Evolutionary conservation across 2,329 filamentous ascomycete species (phyloP), one percentile per base, ranked within the genome.

Genomic region (Botryotinia calthae): DNA sequence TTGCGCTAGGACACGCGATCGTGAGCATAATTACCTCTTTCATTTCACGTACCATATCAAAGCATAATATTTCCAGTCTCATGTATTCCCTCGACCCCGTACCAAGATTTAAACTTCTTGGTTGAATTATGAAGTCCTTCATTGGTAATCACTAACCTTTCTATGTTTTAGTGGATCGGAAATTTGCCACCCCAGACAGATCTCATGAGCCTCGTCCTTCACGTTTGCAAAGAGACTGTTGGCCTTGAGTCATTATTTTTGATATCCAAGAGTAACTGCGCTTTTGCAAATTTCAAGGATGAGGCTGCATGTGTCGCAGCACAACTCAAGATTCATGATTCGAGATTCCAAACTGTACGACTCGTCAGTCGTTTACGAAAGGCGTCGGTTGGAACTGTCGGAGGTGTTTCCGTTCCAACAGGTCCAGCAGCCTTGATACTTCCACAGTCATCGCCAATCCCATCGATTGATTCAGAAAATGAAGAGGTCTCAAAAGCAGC

Each of bases 181-280:
- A 98, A 98, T 80, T 85, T 98, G 0, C 95, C 95, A 6, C 92
- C 93, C 0, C 92, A 93, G 66, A 92, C 94, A 0, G 91, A 91
- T 58, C 86, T 98, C 20, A 90, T 94, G 82, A 92, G 88, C 73
- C 84, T 98, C n/a, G 97, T 98, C 70, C 90, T 96, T 74, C 93
- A 98, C 80, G 96, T 98, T 73, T 97, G 89, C 75, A 91, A 95
- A 76, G 91, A 93, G 0, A 87, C 86, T 0, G 88, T 86, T 59
- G 88, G 94, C 1, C 89, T 98, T 34, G 93, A 97, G 80, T 97
- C 94, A 64, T 85, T 98, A 0, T 98, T 98, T 77, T 84, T 98
- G 51, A 98, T 98, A 58, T 95, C 95, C 0, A 98, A 98, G 82
- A 98, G 95, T 81, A 98, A 98, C 80, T 98, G 95, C 79, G 95